These are phyloP conservation scores for Coemansia sp. DNA, from an alignment of 192 early-diverging fungal genomes.

Conservation along the genomic window DNA sequence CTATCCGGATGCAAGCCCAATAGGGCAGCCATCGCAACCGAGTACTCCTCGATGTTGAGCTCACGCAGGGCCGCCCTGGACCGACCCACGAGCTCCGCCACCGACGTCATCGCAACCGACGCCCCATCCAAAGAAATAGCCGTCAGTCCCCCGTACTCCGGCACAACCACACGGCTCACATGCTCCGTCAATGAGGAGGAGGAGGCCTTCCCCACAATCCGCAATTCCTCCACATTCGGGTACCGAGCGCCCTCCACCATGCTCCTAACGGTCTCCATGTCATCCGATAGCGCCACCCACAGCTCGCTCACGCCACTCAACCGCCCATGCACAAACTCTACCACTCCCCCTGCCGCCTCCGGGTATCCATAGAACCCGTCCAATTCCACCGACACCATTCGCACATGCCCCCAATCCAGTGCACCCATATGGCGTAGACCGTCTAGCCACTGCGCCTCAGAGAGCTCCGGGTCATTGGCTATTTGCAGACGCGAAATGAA, in stretches of 20 bases:
- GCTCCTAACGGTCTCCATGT: neutral
- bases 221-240: slow-evolving; percentile 1
- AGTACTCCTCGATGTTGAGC: slow-evolving; percentile 21
- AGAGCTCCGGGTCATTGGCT: slow-evolving; percentile 11
- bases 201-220: slow-evolving; percentile 26
- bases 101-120: neutral
- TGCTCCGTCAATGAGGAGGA: too few relatives aligned
- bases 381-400: slow-evolving; percentile 31
- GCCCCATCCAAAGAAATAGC: slow-evolving; percentile 20
- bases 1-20: neutral
- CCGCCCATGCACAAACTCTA: slow-evolving; percentile 6
- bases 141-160: slow-evolving; percentile 4
- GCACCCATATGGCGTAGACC: neutral
- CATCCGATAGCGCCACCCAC: slow-evolving; percentile 19
- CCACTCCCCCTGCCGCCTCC: neutral
- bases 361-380: neutral
- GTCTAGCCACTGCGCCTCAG: slow-evolving; percentile 13
- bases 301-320: slow-evolving; percentile 7
- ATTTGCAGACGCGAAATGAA: slow-evolving; percentile 19
- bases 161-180: neutral
- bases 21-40: neutral
- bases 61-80: slow-evolving; percentile 13
- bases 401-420: slow-evolving; percentile 21
- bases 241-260: neutral
- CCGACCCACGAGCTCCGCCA: slow-evolving; percentile 5